Base-by-base conservation (phyloP, 352 stramenopile genomes). In the Pythium coloratum region DNA sequence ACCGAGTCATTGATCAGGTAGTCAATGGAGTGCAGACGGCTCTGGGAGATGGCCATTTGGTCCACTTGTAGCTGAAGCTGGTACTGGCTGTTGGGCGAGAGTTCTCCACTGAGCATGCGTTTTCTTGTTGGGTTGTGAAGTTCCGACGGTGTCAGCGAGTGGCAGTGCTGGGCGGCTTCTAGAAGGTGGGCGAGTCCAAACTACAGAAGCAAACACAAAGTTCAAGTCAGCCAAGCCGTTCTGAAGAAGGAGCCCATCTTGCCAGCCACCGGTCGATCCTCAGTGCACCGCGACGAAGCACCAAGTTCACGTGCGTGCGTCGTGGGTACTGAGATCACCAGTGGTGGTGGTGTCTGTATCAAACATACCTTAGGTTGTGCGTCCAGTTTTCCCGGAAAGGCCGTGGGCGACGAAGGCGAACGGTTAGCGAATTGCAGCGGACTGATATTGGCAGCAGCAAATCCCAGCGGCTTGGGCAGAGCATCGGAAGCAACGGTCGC, bases 121-220 rank as follows among this genome's bases (percentile, higher is more conserved):
- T 59, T 56, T 34, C 30, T 46, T 16, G 28, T 59, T 64, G 24
- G 32, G 24, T 65, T 64, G 50, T 53, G 62, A 46, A 59, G 33
- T 38, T 61, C 20, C 18, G 50, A 47, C 2, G 34, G 16, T 7
- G 33, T 53, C 40, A 62, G 53, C 20, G 34, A 38, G 58, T 65
- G 68, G 62, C 69, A 76, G 40, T 90, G 80, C 69, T 90, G 72
- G 8, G 78, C 80, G 2, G 82, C 80, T 82, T 90, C 78, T 0
- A 90, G 59, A 28, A 90, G 73, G 20, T 86, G 78, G 10, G 61
- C 79, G 44, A 90, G 73, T 13, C 80, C 82, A 69, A 86, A 81
- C 78, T 90, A 53, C 33, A 62, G 38, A 50, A 38, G 8, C 8
- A 55, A 14, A 24, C 20, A 69, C 28, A 56, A 75, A 62, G 40